Conservation (phyloP, 2,329 filamentous ascomycete species). For the Aspergillus novoparasiticus region DNA sequence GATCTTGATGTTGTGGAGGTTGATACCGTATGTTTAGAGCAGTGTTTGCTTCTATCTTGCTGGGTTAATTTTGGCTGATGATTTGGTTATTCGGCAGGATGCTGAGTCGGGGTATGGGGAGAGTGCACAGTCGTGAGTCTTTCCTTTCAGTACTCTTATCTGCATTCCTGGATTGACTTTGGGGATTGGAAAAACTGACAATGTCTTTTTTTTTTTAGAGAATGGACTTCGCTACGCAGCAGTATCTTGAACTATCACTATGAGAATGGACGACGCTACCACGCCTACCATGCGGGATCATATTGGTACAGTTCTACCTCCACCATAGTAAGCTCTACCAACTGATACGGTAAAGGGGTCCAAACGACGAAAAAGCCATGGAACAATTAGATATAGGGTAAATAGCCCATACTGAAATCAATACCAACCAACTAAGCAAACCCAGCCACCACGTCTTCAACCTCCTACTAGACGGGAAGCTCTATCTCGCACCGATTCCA, state of each 20-base stretch:
- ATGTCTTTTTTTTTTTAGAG: not conserved
- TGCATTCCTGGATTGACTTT: not conserved
- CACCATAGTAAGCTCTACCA: not conserved
- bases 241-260: slow-evolving; percentile 30
- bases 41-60: not conserved
- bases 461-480: slow-evolving; percentile 31
- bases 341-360: slow-evolving; percentile 11
- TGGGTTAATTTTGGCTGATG: not conserved
- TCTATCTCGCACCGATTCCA: slow-evolving; percentile 31
- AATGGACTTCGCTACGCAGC: not conserved
- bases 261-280: slow-evolving; percentile 34
- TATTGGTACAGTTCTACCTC: slow-evolving; percentile 18
- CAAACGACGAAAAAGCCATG: slow-evolving; percentile 25
- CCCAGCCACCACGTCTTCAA: slow-evolving; percentile 45
- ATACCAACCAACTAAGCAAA: not conserved
- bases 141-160: not conserved
- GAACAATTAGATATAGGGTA: slow-evolving; percentile 29
- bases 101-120: not conserved
- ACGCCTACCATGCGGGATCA: slow-evolving; percentile 33
- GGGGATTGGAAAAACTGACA: not conserved
- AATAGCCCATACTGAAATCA: not conserved
- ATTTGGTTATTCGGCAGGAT: not conserved
- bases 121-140: not conserved
- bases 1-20: not conserved
- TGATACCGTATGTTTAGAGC: not conserved